Evolutionary conservation across 2,329 filamentous ascomycete species (phyloP).

Genomic region (Ascomycota sp.): DNA sequence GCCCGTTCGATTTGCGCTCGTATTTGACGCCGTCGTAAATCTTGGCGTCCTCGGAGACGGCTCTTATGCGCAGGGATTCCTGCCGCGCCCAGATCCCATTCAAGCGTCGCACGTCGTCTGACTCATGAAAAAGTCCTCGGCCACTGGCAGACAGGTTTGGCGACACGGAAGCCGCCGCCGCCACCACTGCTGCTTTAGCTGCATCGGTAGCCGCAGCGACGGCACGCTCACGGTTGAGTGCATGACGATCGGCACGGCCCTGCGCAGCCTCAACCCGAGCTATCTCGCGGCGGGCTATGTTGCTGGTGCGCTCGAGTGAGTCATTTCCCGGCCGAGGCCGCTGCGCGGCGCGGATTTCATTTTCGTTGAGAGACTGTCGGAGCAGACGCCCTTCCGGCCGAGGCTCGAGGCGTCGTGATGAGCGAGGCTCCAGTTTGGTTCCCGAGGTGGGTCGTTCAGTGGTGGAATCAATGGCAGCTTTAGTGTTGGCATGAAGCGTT

Average conservation of each 20-base stretch:
- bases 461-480: conserved; percentile 2
- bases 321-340: conserved; percentile 8
- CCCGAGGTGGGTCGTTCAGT: conserved; percentile 2
- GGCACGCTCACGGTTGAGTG: conserved; percentile 19
- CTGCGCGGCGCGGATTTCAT: conserved; percentile 3
- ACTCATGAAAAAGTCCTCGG: conserved; percentile 21
- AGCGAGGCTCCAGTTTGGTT: conserved; percentile 19
- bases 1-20: conserved; percentile 37
- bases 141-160: conserved; percentile 7
- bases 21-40: conserved; percentile 40
- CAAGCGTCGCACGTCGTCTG: conserved; percentile 26
- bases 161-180: conserved; percentile 4
- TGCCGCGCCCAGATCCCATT: conserved; percentile 36
- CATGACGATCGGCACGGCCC: conserved; percentile 27
- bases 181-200: conserved; percentile 6
- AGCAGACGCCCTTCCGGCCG: conserved; percentile 9
- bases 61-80: conserved; percentile 23
- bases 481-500: conserved; percentile 6
- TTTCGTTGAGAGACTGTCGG: conserved; percentile 9
- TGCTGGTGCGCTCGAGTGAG: conserved; percentile 24
- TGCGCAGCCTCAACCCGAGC: conserved; percentile 29
- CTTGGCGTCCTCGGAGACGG: conserved; percentile 29
- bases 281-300: conserved; percentile 29
- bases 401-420: conserved; percentile 19
- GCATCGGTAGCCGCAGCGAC: conserved; percentile 13